Percentiles rank a stretch among this genome's conserved stretches.
Conservation (phyloP, 768 basidiomycete genomes). For the Russula griseocarnosa region DNA sequence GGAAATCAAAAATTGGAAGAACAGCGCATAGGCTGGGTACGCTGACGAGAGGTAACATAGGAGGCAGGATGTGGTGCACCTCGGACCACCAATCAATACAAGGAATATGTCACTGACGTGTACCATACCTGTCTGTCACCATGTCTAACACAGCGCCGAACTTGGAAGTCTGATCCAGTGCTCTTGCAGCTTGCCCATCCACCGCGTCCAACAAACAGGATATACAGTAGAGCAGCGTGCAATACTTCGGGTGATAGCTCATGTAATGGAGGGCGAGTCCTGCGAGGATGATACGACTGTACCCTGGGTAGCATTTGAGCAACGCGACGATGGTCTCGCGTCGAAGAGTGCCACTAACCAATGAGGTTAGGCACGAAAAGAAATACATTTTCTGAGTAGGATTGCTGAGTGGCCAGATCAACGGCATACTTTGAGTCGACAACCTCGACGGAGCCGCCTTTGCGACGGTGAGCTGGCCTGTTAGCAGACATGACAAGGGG, state of each 20-base stretch:
- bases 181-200: slow-evolving; percentile 89
- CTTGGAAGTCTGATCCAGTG: slow-evolving; percentile 86
- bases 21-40: slow-evolving; percentile 78
- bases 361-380: slow-evolving; percentile 97
- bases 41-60: slow-evolving; percentile 89
- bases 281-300: slow-evolving; percentile 85
- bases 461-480: slow-evolving; percentile 34
- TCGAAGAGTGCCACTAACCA: slow-evolving; percentile 46
- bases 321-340: slow-evolving; percentile 15
- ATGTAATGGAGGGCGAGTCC: slow-evolving; percentile 87
- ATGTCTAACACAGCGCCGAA: slow-evolving; percentile 98
- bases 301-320: slow-evolving; percentile 50
- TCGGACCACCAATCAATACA: slow-evolving; percentile 33
- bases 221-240: slow-evolving; percentile 82
- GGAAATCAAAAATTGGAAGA: slow-evolving; percentile 93
- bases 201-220: slow-evolving; percentile 94
- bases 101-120: neutral
- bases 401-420: slow-evolving; percentile 80
- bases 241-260: slow-evolving; percentile 91
- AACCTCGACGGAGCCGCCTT: slow-evolving; percentile 57
- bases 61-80: slow-evolving; percentile 94
- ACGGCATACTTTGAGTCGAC: slow-evolving; percentile 84
- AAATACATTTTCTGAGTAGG: slow-evolving; percentile 93
- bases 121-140: slow-evolving; percentile 90
- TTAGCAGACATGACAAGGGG: slow-evolving; percentile 22